Base-by-base conservation (phyloP, 495 filamentous ascomycete species). In the Aspergillus homomorphus region DNA sequence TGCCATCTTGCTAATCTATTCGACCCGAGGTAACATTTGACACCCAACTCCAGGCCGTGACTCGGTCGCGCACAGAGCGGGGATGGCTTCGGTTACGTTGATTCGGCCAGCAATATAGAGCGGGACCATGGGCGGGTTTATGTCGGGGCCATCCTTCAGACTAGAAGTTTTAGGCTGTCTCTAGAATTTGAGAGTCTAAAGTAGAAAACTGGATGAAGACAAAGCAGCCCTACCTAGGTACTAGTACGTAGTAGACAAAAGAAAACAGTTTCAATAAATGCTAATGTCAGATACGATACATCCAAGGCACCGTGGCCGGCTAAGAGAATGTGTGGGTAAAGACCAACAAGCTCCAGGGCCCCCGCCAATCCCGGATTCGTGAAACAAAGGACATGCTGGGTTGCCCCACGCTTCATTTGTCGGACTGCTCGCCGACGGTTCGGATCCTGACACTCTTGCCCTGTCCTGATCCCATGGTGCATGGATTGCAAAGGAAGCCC, bases 281-380 rank as follows among this genome's bases (percentile, higher is more conserved):
- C 59, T 59, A 59, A 51, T 59, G 48, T 45, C 28, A 50, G 58
- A 24, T 60, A 57, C 43, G 53, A 65, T 60, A 60, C 63, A 62
- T 46, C 52, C 57, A 62, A 41, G 57, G 57, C 50, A 56, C 50
- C 22, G 53, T n/a, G 50, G 43, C 59, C 54, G 33, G 44, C 22
- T 50, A 22, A 43, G 23, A 7, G 45, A 16, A 14, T 21, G 23
- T 18, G 48, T 30, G 48, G 24, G n/a, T 18, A 28, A n/a, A 51
- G 24, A n/a, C 24, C 24, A 30, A 16, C 48, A 18, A n/a, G 48
- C 10, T 56, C 60, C 51, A 48, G 33, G 45, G 43, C 23, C 18
- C 48, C 48, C 23, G 9, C 12, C n/a, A 18, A 6, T 19, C 45
- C 33, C 8, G 45, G 48, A 18, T 8, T 51, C n/a, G 48, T 51